These are phyloP conservation scores for Epichloe uncinata DNA, from an alignment of 2,329 filamentous ascomycete species.

Conservation along the genomic window DNA sequence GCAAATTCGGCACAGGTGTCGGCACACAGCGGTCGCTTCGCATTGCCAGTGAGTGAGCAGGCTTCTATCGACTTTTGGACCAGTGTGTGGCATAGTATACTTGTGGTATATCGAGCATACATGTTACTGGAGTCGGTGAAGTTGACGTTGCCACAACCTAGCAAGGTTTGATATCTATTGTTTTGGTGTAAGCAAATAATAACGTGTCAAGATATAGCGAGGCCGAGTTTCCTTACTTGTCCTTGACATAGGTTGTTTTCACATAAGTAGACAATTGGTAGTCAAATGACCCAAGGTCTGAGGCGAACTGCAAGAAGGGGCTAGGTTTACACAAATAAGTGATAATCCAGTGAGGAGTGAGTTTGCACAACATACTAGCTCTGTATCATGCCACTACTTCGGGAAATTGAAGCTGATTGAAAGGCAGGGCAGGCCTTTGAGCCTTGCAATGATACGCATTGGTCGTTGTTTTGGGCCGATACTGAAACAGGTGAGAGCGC, in stretches of 20 bases:
- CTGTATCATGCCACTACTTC: slow-evolving; percentile 39
- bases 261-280: slow-evolving; percentile 59
- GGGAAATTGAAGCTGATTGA: slow-evolving; percentile 57
- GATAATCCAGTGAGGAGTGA: background rate
- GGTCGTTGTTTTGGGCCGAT: slow-evolving; percentile 20
- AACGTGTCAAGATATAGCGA: background rate
- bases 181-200: background rate
- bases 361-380: slow-evolving; percentile 44
- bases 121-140: slow-evolving; percentile 65
- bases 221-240: slow-evolving; percentile 44
- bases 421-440: slow-evolving; percentile 65
- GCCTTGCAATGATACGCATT: slow-evolving; percentile 54
- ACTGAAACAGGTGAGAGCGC: slow-evolving; percentile 16
- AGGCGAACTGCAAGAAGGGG: slow-evolving; percentile 75
- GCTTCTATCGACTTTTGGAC: slow-evolving; percentile 70
- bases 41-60: slow-evolving; percentile 52
- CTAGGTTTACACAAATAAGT: slow-evolving; percentile 28
- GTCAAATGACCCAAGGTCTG: slow-evolving; percentile 66
- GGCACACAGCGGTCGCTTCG: slow-evolving; percentile 70
- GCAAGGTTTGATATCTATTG: slow-evolving; percentile 60
- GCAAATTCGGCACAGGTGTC: slow-evolving; percentile 80
- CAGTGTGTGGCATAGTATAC: slow-evolving; percentile 84
- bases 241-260: slow-evolving; percentile 56
- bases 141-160: slow-evolving; percentile 71
- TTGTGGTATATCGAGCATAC: slow-evolving; percentile 89